Base-by-base conservation (phyloP, 2,329 filamentous ascomycete genomes). In the Leptographium lundbergii region DNA sequence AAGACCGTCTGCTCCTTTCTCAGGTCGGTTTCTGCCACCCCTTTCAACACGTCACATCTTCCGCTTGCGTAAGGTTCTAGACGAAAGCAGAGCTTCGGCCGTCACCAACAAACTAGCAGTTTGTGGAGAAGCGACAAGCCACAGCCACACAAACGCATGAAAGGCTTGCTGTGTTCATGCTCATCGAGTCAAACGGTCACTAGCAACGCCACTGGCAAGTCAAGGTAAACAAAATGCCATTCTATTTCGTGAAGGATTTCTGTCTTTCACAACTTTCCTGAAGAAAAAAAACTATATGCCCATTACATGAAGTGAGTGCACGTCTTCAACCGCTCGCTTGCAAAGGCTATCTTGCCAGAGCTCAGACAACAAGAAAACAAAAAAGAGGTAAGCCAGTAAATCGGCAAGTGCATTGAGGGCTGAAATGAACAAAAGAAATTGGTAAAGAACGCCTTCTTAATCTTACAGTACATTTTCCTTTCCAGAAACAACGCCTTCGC, bases 401-500 rank as follows among this genome's bases (percentile, higher is more conserved):
- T 45, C 13, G 42, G 19, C 17, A 45, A 45, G 19, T 45, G 42
- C n/a, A 45, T 4, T 7, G 42, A n/a, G 4, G 36, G 36, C 36
- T 39, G 42, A n/a, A 45, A n/a, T 45, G 19, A 45, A 45, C 42
- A 45, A 57, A 57, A 51, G 29, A 52, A 52, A 50, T 25, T 19
- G 25, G n/a, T 29, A 13, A n/a, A 42, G 19, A 45, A 47, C 36
- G 36, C 50, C 36, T 32, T 19, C 14, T 59, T 57, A 27, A 22
- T 59, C 27, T 32, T 59, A 48, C 42, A 42, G n/a, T n/a, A 17
- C 17, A 50, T 29, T 42, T 32, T 32, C 42, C 29, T 14, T 34
- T n/a, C 54, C 54, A 32, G 42, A 56, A 56, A 47, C 25, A 56
- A 56, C 54, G 54, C 54, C 54, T 10, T 56, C 42, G 42, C 42